A percentile compares a stretch with the other conserved stretches of the same genome.
phyloP scores from a whole-genome alignment of 495 filamentous ascomycete species.

The Aspergillus ellipticus region DNA sequence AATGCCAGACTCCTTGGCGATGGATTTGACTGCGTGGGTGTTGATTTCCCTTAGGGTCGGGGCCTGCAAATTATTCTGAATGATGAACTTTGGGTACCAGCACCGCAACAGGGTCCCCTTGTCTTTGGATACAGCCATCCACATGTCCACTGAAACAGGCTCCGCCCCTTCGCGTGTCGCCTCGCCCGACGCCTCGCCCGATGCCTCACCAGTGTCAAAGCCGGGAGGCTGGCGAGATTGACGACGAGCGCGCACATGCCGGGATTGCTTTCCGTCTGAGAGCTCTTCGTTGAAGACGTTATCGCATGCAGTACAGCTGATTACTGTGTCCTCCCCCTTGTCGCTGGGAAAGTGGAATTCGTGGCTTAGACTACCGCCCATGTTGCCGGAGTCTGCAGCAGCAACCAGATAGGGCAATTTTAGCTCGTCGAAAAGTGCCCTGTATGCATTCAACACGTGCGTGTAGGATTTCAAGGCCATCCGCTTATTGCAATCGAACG shows the following conservation, averaged over 20 bases:
- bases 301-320: conserved; percentile 68
- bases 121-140: conserved; percentile 70
- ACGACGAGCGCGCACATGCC: no score
- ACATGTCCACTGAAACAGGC: conserved; percentile 46
- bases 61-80: conserved; percentile 28
- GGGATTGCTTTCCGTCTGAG: conserved; percentile 50
- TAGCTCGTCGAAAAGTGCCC: conserved; percentile 72
- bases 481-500: conserved; percentile 70
- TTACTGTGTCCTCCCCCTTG: conserved; percentile 80
- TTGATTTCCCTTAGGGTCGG: conserved; percentile 58
- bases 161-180: conserved; percentile 23
- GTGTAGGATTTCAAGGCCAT: conserved; percentile 74
- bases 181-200: conserved; percentile 18
- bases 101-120: conserved; percentile 61
- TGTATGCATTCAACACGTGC: conserved; percentile 66
- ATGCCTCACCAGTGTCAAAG: conserved; percentile 29
- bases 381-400: conserved; percentile 88
- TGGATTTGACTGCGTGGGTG: conserved; percentile 62
- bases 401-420: conserved; percentile 81
- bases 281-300: conserved; percentile 87
- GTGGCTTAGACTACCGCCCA: conserved; percentile 89
- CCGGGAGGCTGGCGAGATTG: conserved; percentile 14
- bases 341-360: conserved; percentile 84
- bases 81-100: conserved; percentile 54
- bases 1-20: conserved; percentile 53